Conservation (phyloP, 2,329 filamentous ascomycete species). For the Penicillium sp. region DNA sequence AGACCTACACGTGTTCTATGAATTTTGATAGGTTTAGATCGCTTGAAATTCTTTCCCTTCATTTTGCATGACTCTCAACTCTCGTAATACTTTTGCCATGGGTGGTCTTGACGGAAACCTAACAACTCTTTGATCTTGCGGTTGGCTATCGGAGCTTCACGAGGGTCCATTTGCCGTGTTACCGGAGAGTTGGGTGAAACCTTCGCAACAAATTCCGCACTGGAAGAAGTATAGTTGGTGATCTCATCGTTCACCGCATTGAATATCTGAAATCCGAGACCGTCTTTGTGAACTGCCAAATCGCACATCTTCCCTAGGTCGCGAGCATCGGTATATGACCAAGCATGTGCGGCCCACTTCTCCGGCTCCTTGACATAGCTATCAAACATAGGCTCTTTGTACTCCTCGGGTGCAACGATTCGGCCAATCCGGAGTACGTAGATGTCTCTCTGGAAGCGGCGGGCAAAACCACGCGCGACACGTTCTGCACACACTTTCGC, state of each 20-base stretch:
- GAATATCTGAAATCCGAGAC: conserved; percentile 66
- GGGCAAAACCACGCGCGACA: conserved; percentile 60
- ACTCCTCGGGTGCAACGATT: conserved; percentile 66
- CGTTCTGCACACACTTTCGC: conserved; percentile 64
- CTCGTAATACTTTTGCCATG: conserved; percentile 28
- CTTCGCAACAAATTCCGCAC: conserved; percentile 57
- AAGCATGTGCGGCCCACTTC: conserved; percentile 61
- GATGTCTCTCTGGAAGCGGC: conserved; percentile 60
- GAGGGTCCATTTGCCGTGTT: conserved; percentile 60
- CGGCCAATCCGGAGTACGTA: conserved; percentile 66
- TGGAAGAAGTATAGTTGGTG: conserved; percentile 56
- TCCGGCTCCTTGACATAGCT: conserved; percentile 56
- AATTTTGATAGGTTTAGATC: too few species aligned
- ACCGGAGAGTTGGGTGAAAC: conserved; percentile 56
- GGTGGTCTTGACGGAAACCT: conserved; percentile 62
- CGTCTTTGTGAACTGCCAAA: conserved; percentile 56
- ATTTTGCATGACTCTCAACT: neutral
- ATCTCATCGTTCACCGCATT: conserved; percentile 68
- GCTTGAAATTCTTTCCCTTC: too few species aligned
- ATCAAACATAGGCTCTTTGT: conserved; percentile 56
- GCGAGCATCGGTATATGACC: conserved; percentile 66
- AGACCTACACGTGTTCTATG: too few species aligned
- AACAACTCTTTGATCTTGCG: conserved; percentile 63
- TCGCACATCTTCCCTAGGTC: conserved; percentile 67
- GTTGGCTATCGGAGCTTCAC: conserved; percentile 65